Percentiles rank a stretch among this genome's conserved stretches.
These are phyloP conservation scores for Paraphoma chrysanthemicola DNA, from an alignment of 2,329 filamentous ascomycete genomes.

Conservation along the genomic window DNA sequence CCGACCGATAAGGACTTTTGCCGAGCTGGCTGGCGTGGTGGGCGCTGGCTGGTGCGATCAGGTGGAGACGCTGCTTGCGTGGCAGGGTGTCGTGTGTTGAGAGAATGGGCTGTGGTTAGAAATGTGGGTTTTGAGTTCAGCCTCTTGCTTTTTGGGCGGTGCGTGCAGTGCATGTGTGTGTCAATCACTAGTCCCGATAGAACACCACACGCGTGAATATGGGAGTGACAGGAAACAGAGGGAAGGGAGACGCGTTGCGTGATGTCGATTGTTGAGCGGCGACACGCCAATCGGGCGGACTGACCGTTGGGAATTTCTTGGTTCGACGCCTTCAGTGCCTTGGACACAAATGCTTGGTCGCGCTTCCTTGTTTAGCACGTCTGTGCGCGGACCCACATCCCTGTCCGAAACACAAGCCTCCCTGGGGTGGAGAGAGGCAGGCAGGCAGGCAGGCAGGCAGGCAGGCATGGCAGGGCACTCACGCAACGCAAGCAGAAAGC, in stretches of 20 bases:
- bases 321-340: constrained; percentile 6
- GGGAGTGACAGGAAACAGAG: too few relatives aligned
- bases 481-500: too few relatives aligned
- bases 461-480: too few relatives aligned
- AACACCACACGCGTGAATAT: too few relatives aligned
- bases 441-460: background rate
- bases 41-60: background rate
- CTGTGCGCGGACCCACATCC: background rate
- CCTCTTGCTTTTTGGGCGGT: background rate
- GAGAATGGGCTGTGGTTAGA: too few relatives aligned
- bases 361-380: constrained; percentile 10
- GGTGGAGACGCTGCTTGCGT: background rate
- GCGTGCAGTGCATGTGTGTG: background rate
- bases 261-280: too few relatives aligned
- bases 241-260: too few relatives aligned
- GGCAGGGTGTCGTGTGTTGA: background rate
- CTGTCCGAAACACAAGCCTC: constrained; percentile 16
- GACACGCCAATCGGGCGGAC: too few relatives aligned
- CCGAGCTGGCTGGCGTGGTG: constrained; percentile 18
- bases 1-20: constrained; percentile 23
- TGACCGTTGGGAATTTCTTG: too few relatives aligned
- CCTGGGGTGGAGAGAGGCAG: constrained; percentile 4
- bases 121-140: background rate
- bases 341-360: constrained; percentile 24
- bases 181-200: too few relatives aligned